Conservation (phyloP, 2,329 filamentous ascomycete species). For the Verticillium alfalfae region DNA sequence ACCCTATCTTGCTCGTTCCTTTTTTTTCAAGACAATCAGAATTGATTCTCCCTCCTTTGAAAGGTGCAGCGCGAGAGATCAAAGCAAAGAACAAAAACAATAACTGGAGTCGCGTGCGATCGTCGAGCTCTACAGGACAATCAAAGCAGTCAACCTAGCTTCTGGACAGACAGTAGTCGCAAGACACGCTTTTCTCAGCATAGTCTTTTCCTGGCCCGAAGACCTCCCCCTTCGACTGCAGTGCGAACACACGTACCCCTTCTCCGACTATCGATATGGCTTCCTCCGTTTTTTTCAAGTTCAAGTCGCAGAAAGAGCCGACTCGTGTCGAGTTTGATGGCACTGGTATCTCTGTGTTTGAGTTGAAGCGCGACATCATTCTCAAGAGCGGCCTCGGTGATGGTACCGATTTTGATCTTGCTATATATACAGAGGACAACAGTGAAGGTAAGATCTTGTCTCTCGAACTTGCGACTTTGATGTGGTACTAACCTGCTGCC, state of each 20-base stretch:
- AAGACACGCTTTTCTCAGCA: neutral
- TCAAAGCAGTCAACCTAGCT: neutral
- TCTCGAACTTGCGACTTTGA: neutral
- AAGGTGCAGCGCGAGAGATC: conserved; percentile 22
- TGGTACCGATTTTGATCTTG: conserved; percentile 92
- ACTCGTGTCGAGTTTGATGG: conserved; percentile 94
- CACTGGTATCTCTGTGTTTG: conserved; percentile 96
- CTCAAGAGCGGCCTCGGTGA: conserved; percentile 88
- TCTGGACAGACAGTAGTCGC: neutral
- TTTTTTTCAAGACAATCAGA: conserved; percentile 41
- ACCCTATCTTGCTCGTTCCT: conserved; percentile 2
- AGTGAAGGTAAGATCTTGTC: conserved; percentile 66
- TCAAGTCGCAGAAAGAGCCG: conserved; percentile 97
- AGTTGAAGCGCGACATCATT: conserved; percentile 98
- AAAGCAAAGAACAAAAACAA: conserved; percentile 12
- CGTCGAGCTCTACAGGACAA: neutral
- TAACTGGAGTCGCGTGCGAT: conserved; percentile 11
- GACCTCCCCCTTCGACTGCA: conserved; percentile 7
- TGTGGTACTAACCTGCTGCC: conserved; percentile 17
- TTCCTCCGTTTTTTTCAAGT: conserved; percentile 99
- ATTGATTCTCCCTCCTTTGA: conserved; percentile 40
- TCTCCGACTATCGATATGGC: conserved; percentile 57
- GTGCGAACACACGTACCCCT: neutral
- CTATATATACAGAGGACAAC: conserved; percentile 88
- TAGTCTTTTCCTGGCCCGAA: conserved; percentile 9